phyloP scores from a whole-genome alignment of 1,139 yeast species.

The Taphrina betulina region DNA sequence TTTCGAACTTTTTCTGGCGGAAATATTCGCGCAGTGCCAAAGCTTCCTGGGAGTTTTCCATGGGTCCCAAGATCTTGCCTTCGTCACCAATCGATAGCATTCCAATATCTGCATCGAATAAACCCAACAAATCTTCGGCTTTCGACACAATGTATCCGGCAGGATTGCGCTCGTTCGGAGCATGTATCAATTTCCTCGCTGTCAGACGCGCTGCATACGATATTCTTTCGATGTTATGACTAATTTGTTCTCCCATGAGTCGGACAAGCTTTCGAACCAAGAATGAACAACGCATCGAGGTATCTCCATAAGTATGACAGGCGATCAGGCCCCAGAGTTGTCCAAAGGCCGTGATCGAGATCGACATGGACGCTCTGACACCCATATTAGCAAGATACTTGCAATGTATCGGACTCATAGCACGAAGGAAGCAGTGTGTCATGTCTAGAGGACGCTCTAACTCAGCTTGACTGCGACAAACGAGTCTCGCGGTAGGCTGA shows the following conservation, averaged over 20 bases:
- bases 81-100: slow-evolving; percentile 30
- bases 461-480: slow-evolving; percentile 22
- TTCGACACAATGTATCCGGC: slow-evolving; percentile 28
- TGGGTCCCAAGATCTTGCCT: slow-evolving; percentile 26
- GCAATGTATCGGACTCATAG: slow-evolving; percentile 32
- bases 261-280: slow-evolving; percentile 28
- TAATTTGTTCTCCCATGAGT: slow-evolving; percentile 26
- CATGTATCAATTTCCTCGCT: slow-evolving; percentile 16
- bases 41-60: slow-evolving; percentile 26
- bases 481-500: slow-evolving; percentile 28
- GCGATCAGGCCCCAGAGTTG: slow-evolving; percentile 33
- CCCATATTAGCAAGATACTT: slow-evolving; percentile 33
- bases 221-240: slow-evolving; percentile 28
- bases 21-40: slow-evolving; percentile 26
- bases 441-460: slow-evolving; percentile 27
- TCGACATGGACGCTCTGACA: slow-evolving; percentile 28
- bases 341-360: slow-evolving; percentile 30
- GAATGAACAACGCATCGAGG: slow-evolving; percentile 20
- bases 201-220: slow-evolving; percentile 31
- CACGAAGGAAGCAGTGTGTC: slow-evolving; percentile 31
- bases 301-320: slow-evolving; percentile 24
- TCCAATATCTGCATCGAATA: slow-evolving; percentile 31
- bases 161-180: slow-evolving; percentile 24
- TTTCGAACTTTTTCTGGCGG: slow-evolving; percentile 20
- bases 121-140: slow-evolving; percentile 30